phyloP scores from a whole-genome alignment of 2,329 filamentous ascomycete species.

The Penicillium sp. region DNA sequence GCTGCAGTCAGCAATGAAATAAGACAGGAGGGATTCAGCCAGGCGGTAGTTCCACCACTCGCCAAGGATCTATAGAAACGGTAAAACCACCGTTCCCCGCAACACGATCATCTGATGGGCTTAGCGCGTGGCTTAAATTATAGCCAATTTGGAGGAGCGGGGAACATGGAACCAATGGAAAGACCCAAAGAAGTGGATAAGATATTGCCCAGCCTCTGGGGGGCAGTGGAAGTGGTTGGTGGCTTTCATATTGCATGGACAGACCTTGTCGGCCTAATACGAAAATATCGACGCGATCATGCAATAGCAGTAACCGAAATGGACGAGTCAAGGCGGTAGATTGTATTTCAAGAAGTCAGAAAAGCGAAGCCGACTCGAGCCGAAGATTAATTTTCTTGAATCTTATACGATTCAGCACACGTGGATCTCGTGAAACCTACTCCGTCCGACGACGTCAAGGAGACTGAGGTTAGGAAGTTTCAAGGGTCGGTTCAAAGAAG shows the following conservation, averaged over 20 bases:
- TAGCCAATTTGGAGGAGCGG: constrained; percentile 8
- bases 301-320: background rate
- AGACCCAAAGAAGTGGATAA: background rate
- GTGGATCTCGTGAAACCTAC: no score
- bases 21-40: background rate
- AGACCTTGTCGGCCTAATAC: background rate
- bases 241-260: constrained; percentile 45
- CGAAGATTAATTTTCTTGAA: no score
- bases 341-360: background rate
- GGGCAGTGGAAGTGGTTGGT: background rate
- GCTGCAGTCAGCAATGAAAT: constrained; percentile 15
- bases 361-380: background rate
- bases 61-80: background rate
- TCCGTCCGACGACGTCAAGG: no score
- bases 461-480: no score
- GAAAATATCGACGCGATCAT: background rate
- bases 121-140: constrained; percentile 9
- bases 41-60: background rate
- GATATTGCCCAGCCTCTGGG: background rate
- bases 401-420: no score
- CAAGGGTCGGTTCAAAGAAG: no score
- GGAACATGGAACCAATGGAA: background rate
- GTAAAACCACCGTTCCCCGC: constrained; percentile 1
- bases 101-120: constrained; percentile 6
- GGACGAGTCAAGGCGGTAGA: background rate